Percentiles rank a stretch among this genome's conserved stretches.
Conservation (phyloP, 1,139 yeast species). For the Candida sp. region DNA sequence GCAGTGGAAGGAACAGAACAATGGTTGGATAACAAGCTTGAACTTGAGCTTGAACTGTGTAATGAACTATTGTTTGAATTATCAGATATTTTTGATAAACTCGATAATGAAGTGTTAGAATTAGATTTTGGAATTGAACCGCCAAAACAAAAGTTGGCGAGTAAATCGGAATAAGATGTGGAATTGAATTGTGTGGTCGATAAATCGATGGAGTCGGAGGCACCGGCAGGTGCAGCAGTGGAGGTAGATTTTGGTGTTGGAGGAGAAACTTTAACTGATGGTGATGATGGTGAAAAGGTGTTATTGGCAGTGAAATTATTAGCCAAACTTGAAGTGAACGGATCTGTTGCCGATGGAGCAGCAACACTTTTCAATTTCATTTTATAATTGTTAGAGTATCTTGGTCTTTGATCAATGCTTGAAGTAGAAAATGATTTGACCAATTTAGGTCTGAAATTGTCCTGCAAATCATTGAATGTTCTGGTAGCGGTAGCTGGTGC, state of each 20-base stretch:
- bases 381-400: constrained; percentile 9
- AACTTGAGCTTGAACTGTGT: neutral
- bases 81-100: neutral
- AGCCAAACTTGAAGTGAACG: neutral
- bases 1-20: constrained; percentile 2
- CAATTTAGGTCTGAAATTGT: constrained; percentile 1
- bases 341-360: neutral
- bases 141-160: constrained; percentile 32
- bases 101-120: constrained; percentile 4
- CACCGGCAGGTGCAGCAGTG: constrained; percentile 2
- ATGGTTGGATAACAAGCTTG: constrained; percentile 1
- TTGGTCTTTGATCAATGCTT: constrained; percentile 11
- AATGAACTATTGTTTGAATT: neutral
- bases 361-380: neutral
- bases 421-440: constrained; percentile 10
- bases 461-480: neutral
- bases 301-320: neutral
- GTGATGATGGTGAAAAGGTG: neutral
- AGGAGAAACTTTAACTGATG: constrained; percentile 2
- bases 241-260: constrained; percentile 1
- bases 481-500: neutral
- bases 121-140: constrained; percentile 1
- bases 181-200: constrained; percentile 14
- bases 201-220: constrained; percentile 1
- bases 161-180: constrained; percentile 26